Evolutionary conservation across 148 eudicot species (phyloP).

Genomic region (Heliosperma pusillum): DNA sequence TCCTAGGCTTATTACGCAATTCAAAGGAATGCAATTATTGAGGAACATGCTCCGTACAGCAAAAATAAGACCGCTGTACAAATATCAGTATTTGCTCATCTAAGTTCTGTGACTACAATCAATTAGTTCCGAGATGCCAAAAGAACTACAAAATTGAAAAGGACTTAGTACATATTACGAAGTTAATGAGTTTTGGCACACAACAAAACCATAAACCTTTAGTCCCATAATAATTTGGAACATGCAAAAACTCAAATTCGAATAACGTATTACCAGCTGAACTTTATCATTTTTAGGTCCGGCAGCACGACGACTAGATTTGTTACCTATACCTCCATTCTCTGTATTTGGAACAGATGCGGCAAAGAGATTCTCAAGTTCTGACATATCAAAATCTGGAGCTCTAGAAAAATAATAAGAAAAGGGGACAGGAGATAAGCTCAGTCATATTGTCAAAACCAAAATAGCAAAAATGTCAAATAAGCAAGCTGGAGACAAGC

Average conservation of each 20-base stretch:
- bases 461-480: not conserved
- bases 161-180: not conserved
- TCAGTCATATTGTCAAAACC: constrained; percentile 3
- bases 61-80: too few species aligned
- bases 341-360: constrained; percentile 51
- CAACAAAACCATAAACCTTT: not conserved
- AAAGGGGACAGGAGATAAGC: not conserved
- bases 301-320: constrained; percentile 49
- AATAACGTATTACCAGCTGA: constrained; percentile 57
- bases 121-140: not conserved
- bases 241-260: not conserved
- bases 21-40: not conserved
- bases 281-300: constrained; percentile 70
- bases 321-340: constrained; percentile 39
- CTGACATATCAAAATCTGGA: constrained; percentile 77
- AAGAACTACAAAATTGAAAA: not conserved
- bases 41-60: not conserved
- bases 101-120: not conserved
- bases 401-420: constrained; percentile 40
- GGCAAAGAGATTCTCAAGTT: constrained; percentile 86
- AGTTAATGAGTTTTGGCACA: not conserved
- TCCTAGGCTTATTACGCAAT: not conserved
- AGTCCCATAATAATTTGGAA: not conserved
- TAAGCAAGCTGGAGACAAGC: not conserved
- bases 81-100: not conserved